phyloP scores from a whole-genome alignment of 2,329 filamentous ascomycete species.

The Aspergillus sp. region DNA sequence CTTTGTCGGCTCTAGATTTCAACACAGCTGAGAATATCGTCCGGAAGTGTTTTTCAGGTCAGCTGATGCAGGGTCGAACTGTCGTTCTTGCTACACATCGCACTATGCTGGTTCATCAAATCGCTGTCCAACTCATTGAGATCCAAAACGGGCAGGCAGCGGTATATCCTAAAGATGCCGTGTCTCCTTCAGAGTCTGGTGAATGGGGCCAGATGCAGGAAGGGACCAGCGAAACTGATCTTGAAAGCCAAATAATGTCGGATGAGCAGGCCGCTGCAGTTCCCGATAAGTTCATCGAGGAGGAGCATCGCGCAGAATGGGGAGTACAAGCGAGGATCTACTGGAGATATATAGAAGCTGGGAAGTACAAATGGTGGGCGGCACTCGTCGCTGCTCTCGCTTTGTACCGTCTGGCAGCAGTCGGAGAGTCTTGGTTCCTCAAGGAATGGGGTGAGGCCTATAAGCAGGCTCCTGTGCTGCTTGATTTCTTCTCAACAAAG shows the following conservation, averaged over 20 bases:
- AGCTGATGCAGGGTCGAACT: slow-evolving; percentile 45
- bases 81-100: slow-evolving; percentile 56
- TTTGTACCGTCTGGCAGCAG: slow-evolving; percentile 53
- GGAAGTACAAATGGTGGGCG: slow-evolving; percentile 64
- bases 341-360: slow-evolving; percentile 76
- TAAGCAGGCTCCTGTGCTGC: slow-evolving; percentile 17
- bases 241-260: slow-evolving; percentile 16
- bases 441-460: slow-evolving; percentile 83
- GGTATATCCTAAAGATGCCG: slow-evolving; percentile 40
- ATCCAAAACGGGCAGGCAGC: slow-evolving; percentile 52
- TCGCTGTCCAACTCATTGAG: slow-evolving; percentile 66
- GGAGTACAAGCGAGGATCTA: slow-evolving; percentile 69
- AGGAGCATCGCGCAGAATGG: slow-evolving; percentile 64
- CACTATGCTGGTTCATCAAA: slow-evolving; percentile 59
- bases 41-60: slow-evolving; percentile 46
- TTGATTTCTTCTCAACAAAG: slow-evolving; percentile 10
- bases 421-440: slow-evolving; percentile 68
- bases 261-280: slow-evolving; percentile 41
- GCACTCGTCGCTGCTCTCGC: slow-evolving; percentile 54
- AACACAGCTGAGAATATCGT: slow-evolving; percentile 56
- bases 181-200: slow-evolving; percentile 32
- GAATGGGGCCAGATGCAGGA: slow-evolving; percentile 7
- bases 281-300: slow-evolving; percentile 69
- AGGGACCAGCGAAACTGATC: slow-evolving; percentile 17
- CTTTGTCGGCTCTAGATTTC: slow-evolving; percentile 52